These are phyloP conservation scores for Periglandula ipomoeae DNA, from an alignment of 2,329 filamentous ascomycete genomes.

Conservation along the genomic window DNA sequence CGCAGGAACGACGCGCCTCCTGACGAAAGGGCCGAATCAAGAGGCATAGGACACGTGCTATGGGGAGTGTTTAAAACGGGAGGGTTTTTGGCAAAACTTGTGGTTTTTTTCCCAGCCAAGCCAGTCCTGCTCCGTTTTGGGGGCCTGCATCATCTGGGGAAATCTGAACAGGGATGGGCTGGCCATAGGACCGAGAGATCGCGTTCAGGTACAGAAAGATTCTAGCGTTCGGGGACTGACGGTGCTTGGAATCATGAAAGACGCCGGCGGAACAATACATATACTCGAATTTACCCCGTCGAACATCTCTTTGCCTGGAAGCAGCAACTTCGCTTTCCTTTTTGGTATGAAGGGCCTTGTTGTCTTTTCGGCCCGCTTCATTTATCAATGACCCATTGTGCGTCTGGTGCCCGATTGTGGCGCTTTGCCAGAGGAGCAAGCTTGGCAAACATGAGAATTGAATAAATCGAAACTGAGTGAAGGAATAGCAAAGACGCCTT, in stretches of 20 bases:
- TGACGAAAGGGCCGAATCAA: slow-evolving; percentile 12
- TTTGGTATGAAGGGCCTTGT: background rate
- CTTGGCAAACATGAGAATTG: too few species aligned
- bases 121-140: background rate
- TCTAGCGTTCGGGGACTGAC: slow-evolving; percentile 1
- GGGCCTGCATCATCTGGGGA: background rate
- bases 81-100: background rate
- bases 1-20: slow-evolving; percentile 8
- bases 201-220: background rate
- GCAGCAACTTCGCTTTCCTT: background rate
- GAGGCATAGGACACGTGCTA: slow-evolving; percentile 5
- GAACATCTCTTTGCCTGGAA: background rate
- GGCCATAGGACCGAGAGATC: background rate
- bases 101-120: background rate
- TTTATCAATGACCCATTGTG: too few species aligned
- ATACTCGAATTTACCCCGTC: too few species aligned
- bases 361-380: background rate
- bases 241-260: background rate
- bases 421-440: too few species aligned
- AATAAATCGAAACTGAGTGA: too few species aligned
- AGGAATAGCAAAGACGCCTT: too few species aligned
- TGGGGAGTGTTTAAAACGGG: background rate
- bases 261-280: background rate
- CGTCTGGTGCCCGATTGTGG: too few species aligned
- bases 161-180: background rate